Conservation (phyloP, 257 asterid genomes). For the Solanum sejunctum region DNA sequence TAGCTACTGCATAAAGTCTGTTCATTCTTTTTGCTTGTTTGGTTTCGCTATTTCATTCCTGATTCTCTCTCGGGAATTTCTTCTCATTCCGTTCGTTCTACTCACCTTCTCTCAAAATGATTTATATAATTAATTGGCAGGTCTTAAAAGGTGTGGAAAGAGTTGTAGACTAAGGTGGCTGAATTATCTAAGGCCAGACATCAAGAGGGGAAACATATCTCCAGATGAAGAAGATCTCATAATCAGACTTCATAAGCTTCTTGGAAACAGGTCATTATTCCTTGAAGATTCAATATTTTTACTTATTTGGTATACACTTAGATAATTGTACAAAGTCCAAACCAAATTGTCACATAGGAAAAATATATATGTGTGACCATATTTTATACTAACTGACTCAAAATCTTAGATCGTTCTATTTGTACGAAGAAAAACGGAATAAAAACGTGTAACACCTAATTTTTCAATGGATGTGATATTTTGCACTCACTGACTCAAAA, state of each 20-base stretch:
- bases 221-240: slow-evolving; percentile 1
- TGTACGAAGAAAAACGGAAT: neutral
- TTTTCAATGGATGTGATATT: neutral
- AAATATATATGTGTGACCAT: neutral
- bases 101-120: neutral
- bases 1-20: neutral
- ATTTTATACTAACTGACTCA: neutral
- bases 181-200: neutral
- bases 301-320: neutral
- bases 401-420: neutral
- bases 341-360: neutral
- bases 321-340: neutral
- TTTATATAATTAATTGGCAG: neutral
- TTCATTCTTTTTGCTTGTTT: neutral
- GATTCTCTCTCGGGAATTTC: neutral
- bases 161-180: neutral
- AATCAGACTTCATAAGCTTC: neutral
- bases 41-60: neutral
- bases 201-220: neutral
- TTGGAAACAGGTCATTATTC: neutral
- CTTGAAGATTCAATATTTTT: neutral
- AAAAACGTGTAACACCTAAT: neutral
- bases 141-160: neutral
- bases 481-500: neutral
- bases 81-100: neutral